Evolutionary conservation across 1,139 yeast species (phyloP), one percentile per base, ranked within the genome.

Genomic region (Magnusiomyces fungicola): DNA sequence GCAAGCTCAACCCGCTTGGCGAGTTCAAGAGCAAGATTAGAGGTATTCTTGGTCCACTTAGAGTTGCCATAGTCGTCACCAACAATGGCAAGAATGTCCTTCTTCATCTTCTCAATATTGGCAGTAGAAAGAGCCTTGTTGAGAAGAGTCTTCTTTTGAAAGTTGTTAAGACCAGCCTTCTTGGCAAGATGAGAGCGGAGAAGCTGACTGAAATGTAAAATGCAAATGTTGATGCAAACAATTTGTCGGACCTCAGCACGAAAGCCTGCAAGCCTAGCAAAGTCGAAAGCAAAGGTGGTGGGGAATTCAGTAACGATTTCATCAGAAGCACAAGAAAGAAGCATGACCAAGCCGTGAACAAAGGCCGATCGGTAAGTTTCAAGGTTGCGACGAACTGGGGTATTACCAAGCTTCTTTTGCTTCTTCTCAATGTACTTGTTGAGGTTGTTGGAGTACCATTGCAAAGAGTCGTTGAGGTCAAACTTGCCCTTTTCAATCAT

Each of bases 201-300:
- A 61, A 86, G 68, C 64, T 84, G 92, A 60, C 83, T 83, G 67
- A 79, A 87, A 46, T 88, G 69, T 25, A 83, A 80, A 41, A 81
- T 68, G 59, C 95, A 84, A 49, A 88, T 73, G 64, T 86, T 83
- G 44, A 86, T 74, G 62, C 95, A 88, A 41, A 87, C 89, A 50
- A 86, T 71, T 66, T 87, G 95, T 58, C 96, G 78, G 34, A 87
- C 81, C 65, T 87, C 96, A 0, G 96, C 94, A 56, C 96, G 74
- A 52, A 88, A 70, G 42, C 85, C 72, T 14, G 87, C 81, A 54
- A 88, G 70, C 54, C 96, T 73, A 2, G 94, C 80, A 61, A 83
- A 90, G 68, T 88, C 97, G 68, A 88, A 88, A 12, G 89, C 83
- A 59, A 88, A 72, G 1, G 95, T 80, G 3, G 86, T 79, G 40